Evolutionary conservation across 768 basidiomycete genomes (phyloP), one percentile per base, ranked within the genome.

Genomic region (Phaffia tasmanica): DNA sequence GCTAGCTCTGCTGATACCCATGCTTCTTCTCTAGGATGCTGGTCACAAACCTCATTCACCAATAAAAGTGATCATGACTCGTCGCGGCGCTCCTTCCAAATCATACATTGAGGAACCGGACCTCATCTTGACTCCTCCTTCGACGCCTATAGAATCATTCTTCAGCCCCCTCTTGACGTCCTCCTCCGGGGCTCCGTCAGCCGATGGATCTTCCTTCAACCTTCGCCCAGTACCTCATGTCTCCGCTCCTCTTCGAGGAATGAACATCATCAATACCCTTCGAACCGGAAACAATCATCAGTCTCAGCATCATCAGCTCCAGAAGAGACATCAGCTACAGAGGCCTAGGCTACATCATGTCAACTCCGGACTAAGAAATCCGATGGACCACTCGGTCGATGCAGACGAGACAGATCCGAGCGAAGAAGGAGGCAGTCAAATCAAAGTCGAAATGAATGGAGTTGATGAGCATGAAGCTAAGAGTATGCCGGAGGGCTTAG

Each of bases 11-110:
- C 23, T 57, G 14, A 27, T 30, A 30, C 51, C 21, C 9, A 8
- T 42, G 9, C 42, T 25, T 19, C 3, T 29, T 47, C 25, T 50
- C 3, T 42, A 67, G 65, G 61, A 62, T 53, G 66, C 59, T 27
- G 61, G 59, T 19, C 66, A 67, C 51, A 61, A 67, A 27, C 66
- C 66, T 2, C 27, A 55, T 15, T 19, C 51, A 25, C 55, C 66
- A 16, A 67, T 61, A 46, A 63, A 63, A 30, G 66, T 63, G 61
- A 67, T 67, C 66, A 67, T 67, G 66, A 67, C 61, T 15, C 66
- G 66, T 35, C 51, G 60, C 29, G 66, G 66, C 19, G 66, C 66
- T 16, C 30, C 57, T 49, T 27, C 62, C n/a, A 54, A 67, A 48
- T 56, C 66, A 6, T 67, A 56, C 47, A 67, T 67, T 32, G 66